These are phyloP conservation scores for Pestalotiopsis sp. DNA, from an alignment of 2,329 filamentous ascomycete species.

Conservation along the genomic window DNA sequence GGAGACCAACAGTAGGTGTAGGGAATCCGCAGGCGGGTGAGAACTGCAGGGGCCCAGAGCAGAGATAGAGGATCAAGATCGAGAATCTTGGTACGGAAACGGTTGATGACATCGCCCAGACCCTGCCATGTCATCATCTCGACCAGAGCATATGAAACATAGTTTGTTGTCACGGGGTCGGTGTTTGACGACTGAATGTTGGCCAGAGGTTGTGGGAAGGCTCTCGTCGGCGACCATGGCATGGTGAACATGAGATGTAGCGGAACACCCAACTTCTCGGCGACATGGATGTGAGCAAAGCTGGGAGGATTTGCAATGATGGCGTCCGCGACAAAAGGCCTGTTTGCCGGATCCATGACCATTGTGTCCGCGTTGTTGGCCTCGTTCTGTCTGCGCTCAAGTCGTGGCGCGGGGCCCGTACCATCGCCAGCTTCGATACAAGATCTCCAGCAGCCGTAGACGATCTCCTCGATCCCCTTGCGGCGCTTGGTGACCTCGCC, in stretches of 20 bases:
- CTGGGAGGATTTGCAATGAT: conserved; percentile 62
- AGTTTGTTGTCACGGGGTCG: conserved; percentile 69
- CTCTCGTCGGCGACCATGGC: conserved; percentile 86
- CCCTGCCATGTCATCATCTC: conserved; percentile 96
- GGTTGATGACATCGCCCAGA: conserved; percentile 86
- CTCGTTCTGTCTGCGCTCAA: conserved; percentile 29
- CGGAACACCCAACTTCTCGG: conserved; percentile 65
- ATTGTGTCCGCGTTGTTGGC: conserved; percentile 15
- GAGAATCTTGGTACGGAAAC: conserved; percentile 70
- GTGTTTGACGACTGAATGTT: conserved; percentile 72
- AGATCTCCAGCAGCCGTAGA: conserved; percentile 73
- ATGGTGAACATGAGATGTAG: conserved; percentile 83
- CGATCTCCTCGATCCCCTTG: conserved; percentile 67
- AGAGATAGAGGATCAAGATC: conserved; percentile 77
- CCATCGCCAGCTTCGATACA: conserved; percentile 73
- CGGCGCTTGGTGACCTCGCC: conserved; percentile 69
- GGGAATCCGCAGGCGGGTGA: conserved; percentile 75
- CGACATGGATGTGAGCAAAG: conserved; percentile 67
- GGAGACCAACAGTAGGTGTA: conserved; percentile 85
- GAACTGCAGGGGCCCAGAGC: conserved; percentile 80
- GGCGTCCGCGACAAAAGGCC: conserved; percentile 33
- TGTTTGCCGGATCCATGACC: conserved; percentile 20
- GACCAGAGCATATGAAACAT: conserved; percentile 79
- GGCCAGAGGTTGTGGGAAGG: conserved; percentile 84
- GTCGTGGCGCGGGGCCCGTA: conserved; percentile 41